Percentiles rank a stretch among this genome's conserved stretches.
These are phyloP conservation scores for Sporothrix pallida DNA, from an alignment of 2,329 filamentous ascomycete species.

Conservation along the genomic window DNA sequence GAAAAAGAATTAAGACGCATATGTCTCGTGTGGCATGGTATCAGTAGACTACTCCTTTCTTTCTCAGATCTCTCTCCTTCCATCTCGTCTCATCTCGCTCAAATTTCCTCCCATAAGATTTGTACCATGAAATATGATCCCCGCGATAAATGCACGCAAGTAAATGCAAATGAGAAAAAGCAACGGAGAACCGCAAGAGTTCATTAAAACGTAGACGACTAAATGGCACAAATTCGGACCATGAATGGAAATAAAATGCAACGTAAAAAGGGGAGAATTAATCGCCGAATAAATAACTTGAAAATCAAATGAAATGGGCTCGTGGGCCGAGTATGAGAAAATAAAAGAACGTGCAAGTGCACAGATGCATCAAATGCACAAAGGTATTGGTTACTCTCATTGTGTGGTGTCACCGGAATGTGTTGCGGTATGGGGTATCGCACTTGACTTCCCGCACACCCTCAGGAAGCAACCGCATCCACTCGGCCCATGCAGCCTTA, in stretches of 20 bases:
- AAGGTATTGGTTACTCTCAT: no score
- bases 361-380: not conserved
- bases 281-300: not conserved
- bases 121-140: not conserved
- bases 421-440: constrained; percentile 55
- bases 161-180: not conserved
- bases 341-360: not conserved
- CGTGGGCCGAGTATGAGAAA: not conserved
- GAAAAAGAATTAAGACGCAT: not conserved
- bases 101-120: not conserved
- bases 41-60: not conserved
- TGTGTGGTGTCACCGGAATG: constrained; percentile 46
- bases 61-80: not conserved
- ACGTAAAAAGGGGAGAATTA: constrained; percentile 12
- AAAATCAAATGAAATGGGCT: not conserved
- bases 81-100: not conserved
- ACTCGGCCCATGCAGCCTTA: constrained; percentile 62
- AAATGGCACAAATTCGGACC: no score
- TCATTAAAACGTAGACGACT: constrained; percentile 4
- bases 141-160: not conserved
- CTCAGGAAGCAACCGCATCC: constrained; percentile 64
- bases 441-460: constrained; percentile 62
- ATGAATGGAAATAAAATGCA: not conserved
- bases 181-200: not conserved
- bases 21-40: constrained; percentile 12